phyloP scores from a whole-genome alignment of 2,329 filamentous ascomycete genomes.

The Colletotrichum sansevieriae region DNA sequence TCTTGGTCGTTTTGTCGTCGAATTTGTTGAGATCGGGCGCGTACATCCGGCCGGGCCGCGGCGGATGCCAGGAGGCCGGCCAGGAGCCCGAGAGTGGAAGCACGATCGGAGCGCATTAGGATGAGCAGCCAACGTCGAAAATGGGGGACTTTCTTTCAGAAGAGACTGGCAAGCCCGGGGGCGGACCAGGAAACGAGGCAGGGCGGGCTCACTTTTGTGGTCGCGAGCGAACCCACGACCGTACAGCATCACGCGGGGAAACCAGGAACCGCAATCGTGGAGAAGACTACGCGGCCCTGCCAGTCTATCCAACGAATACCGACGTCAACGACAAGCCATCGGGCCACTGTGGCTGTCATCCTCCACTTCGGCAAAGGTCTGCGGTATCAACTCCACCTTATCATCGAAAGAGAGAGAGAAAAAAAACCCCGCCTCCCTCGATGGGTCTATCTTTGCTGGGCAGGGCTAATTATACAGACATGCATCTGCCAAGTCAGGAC shows the following conservation, averaged over 20 bases:
- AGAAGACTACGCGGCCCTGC: slow-evolving; percentile 24
- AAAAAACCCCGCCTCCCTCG: slow-evolving; percentile 14
- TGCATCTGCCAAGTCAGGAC: slow-evolving; percentile 35
- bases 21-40: slow-evolving; percentile 22
- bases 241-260: slow-evolving; percentile 4
- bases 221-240: not conserved
- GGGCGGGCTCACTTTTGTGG: slow-evolving; percentile 29
- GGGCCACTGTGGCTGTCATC: slow-evolving; percentile 2
- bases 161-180: slow-evolving; percentile 13
- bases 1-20: slow-evolving; percentile 23
- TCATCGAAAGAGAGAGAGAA: not conserved
- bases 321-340: slow-evolving; percentile 12
- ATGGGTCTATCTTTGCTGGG: slow-evolving; percentile 23
- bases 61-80: slow-evolving; percentile 7
- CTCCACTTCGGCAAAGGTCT: slow-evolving; percentile 18
- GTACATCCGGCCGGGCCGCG: slow-evolving; percentile 28
- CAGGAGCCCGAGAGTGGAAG: slow-evolving; percentile 23
- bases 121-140: not conserved
- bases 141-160: not conserved
- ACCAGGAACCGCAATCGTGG: not conserved
- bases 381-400: slow-evolving; percentile 33
- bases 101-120: slow-evolving; percentile 27
- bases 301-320: slow-evolving; percentile 1
- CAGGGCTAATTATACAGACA: slow-evolving; percentile 36
- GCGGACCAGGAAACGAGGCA: slow-evolving; percentile 2